Evolutionary conservation across 139 green algal species (phyloP).

Genomic region (Microglena sp.): DNA sequence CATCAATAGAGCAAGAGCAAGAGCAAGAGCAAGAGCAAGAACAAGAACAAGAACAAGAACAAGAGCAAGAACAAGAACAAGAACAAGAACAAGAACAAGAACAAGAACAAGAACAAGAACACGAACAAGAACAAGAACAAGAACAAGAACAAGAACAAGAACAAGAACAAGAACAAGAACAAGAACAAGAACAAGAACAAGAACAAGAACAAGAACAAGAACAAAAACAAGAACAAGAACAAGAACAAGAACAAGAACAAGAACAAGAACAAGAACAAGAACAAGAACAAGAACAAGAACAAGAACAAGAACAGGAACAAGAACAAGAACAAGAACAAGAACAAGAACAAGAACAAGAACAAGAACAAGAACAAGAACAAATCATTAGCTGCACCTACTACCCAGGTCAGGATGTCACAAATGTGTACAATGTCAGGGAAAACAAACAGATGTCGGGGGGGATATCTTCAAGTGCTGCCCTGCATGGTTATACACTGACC

Average conservation of each 20-base stretch:
- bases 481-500: too few relatives aligned
- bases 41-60: background rate
- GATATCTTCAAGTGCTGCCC: too few relatives aligned
- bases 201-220: background rate
- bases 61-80: background rate
- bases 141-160: background rate
- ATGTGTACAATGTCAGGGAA: too few relatives aligned
- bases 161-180: background rate
- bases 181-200: background rate
- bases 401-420: too few relatives aligned
- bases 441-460: too few relatives aligned
- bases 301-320: background rate
- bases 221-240: background rate
- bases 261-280: background rate
- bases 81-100: background rate
- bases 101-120: background rate
- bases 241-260: background rate
- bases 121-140: background rate
- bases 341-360: background rate
- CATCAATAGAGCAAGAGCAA: background rate
- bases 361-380: background rate
- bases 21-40: background rate
- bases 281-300: background rate
- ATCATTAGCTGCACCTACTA: too few relatives aligned
- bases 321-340: background rate